A percentile compares a stretch with the other conserved stretches of the same genome.
phyloP scores from a whole-genome alignment of 805 yeast genomes.

The Wickerhamomyces subpelliculosus region DNA sequence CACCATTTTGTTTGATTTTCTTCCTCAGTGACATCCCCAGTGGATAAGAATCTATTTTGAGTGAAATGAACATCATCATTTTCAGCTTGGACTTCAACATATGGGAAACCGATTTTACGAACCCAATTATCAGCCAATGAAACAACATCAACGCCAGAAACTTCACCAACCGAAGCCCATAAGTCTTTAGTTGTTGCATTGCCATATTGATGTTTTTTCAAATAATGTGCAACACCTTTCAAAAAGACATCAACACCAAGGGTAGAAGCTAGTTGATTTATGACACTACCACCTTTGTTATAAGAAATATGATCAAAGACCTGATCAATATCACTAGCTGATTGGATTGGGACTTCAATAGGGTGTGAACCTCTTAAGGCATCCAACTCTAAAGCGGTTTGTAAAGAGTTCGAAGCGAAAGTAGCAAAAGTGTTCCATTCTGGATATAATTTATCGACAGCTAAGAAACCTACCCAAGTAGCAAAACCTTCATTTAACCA shows the following conservation, averaged over 20 bases:
- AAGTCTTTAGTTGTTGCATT: constrained; percentile 70
- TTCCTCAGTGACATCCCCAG: constrained; percentile 67
- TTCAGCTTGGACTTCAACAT: constrained; percentile 53
- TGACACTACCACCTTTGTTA: constrained; percentile 71
- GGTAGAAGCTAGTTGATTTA: constrained; percentile 71
- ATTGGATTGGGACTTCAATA: constrained; percentile 72
- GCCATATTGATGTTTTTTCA: constrained; percentile 68
- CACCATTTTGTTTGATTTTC: constrained; percentile 66
- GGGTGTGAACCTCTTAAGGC: constrained; percentile 79
- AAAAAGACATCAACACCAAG: constrained; percentile 68
- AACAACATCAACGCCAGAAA: constrained; percentile 63
- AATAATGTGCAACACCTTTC: constrained; percentile 71
- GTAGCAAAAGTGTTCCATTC: constrained; percentile 82
- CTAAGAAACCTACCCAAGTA: constrained; percentile 84
- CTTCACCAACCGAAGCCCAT: constrained; percentile 64
- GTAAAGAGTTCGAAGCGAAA: constrained; percentile 65
- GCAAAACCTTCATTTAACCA: constrained; percentile 90
- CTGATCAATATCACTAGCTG: constrained; percentile 74
- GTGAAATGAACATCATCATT: constrained; percentile 44
- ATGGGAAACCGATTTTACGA: constrained; percentile 71
- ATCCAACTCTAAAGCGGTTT: constrained; percentile 67
- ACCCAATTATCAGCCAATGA: constrained; percentile 73
- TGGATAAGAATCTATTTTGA: constrained; percentile 66
- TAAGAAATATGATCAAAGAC: constrained; percentile 81
- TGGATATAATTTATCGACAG: constrained; percentile 65